Conservation (phyloP, 345 rosid species). For the Citrus australasica region DNA sequence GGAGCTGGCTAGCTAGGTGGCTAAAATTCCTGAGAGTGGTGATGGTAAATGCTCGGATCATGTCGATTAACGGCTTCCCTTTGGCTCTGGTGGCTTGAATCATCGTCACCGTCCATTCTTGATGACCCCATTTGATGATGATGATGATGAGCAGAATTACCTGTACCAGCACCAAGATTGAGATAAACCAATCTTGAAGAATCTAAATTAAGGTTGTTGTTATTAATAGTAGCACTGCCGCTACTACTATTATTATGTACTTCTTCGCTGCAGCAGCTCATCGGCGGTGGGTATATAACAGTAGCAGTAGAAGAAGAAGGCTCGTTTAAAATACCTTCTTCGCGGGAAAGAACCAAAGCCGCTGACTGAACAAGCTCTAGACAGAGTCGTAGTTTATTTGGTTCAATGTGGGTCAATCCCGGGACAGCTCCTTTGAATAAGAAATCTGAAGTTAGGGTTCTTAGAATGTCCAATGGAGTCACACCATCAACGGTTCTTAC, state of each 20-base stretch:
- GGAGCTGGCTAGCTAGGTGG: background rate
- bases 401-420: slow-evolving; percentile 88
- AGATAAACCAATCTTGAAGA: slow-evolving; percentile 80
- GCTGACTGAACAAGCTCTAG: slow-evolving; percentile 99
- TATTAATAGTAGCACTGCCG: slow-evolving; percentile 31
- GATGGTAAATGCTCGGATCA: slow-evolving; percentile 58
- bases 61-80: slow-evolving; percentile 64
- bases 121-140: slow-evolving; percentile 41
- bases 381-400: slow-evolving; percentile 91
- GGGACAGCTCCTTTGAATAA: slow-evolving; percentile 99
- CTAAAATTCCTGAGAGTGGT: slow-evolving; percentile 72
- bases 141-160: slow-evolving; percentile 27
- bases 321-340: slow-evolving; percentile 69
- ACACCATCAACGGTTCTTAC: slow-evolving; percentile 89
- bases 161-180: slow-evolving; percentile 82
- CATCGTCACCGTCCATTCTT: slow-evolving; percentile 59
- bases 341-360: slow-evolving; percentile 91
- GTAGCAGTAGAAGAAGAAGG: slow-evolving; percentile 27
- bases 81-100: slow-evolving; percentile 43
- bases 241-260: slow-evolving; percentile 62
- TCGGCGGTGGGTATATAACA: slow-evolving; percentile 57
- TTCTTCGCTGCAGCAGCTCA: slow-evolving; percentile 19
- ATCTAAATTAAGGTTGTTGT: slow-evolving; percentile 45
- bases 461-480: slow-evolving; percentile 84
- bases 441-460: slow-evolving; percentile 97